These are phyloP conservation scores for Lachancea fermentati DNA, from an alignment of 805 yeast genomes.

Conservation along the genomic window DNA sequence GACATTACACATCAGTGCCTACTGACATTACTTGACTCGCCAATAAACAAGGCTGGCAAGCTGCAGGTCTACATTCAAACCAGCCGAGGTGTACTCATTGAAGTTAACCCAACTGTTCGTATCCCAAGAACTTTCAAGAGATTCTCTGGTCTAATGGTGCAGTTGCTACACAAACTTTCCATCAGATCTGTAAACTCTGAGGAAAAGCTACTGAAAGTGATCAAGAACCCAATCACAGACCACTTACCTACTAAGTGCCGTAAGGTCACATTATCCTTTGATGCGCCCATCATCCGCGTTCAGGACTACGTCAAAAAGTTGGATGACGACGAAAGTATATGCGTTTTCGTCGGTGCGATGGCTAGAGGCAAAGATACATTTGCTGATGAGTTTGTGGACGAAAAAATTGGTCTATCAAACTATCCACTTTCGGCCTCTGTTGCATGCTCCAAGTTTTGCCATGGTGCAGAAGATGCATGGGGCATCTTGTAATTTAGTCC, in stretches of 20 bases:
- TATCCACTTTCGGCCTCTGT: conserved; percentile 96
- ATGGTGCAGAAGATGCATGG: conserved; percentile 99
- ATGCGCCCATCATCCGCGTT: conserved; percentile 80
- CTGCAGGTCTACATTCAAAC: conserved; percentile 96
- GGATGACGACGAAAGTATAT: conserved; percentile 85
- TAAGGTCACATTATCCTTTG: conserved; percentile 86
- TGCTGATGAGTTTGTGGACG: conserved; percentile 96
- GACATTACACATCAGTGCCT: conserved; percentile 98
- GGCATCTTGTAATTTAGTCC: conserved; percentile 42
- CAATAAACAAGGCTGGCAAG: conserved; percentile 95
- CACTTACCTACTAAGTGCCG: conserved; percentile 95
- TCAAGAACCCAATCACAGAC: conserved; percentile 95
- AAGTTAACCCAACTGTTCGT: conserved; percentile 93
- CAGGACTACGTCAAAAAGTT: conserved; percentile 79
- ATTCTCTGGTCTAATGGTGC: conserved; percentile 97
- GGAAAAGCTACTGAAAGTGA: conserved; percentile 87
- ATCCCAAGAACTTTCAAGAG: conserved; percentile 98
- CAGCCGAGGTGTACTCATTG: conserved; percentile 88
- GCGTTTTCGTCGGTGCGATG: conserved; percentile 99
- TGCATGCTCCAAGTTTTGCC: conserved; percentile 97
- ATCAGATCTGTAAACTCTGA: conserved; percentile 94
- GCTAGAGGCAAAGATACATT: conserved; percentile 97
- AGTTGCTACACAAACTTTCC: conserved; percentile 83
- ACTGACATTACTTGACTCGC: conserved; percentile 90
- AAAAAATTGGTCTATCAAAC: conserved; percentile 90